Conservation (phyloP, 2,329 filamentous ascomycete genomes). For the Pseudocercospora macadamiae region DNA sequence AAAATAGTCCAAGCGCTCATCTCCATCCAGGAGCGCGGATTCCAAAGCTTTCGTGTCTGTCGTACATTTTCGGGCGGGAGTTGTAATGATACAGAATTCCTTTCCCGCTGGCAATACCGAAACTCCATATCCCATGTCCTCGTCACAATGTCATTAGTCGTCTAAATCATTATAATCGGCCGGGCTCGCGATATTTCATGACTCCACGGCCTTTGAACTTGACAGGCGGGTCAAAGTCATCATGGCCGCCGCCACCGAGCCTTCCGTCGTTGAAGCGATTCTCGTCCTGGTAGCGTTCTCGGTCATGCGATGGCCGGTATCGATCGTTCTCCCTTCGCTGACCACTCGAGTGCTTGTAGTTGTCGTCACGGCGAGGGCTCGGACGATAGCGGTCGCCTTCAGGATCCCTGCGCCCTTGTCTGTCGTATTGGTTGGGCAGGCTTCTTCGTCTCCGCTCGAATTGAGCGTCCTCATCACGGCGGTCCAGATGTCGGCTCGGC, state of each 20-base stretch:
- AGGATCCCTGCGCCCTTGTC: background rate
- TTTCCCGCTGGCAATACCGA: background rate
- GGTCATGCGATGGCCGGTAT: slow-evolving; percentile 28
- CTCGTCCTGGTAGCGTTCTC: slow-evolving; percentile 26
- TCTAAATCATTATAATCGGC: slow-evolving; percentile 20
- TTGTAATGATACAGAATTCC: background rate
- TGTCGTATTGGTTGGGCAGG: slow-evolving; percentile 41
- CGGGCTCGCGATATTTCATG: slow-evolving; percentile 43
- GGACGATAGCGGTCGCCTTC: slow-evolving; percentile 34
- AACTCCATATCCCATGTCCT: background rate
- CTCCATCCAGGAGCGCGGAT: background rate
- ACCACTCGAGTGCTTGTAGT: slow-evolving; percentile 21
- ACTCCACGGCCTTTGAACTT: slow-evolving; percentile 46
- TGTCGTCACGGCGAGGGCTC: slow-evolving; percentile 33
- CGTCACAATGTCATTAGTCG: slow-evolving; percentile 1
- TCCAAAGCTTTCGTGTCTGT: background rate
- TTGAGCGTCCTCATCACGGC: slow-evolving; percentile 26
- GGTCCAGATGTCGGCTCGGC: slow-evolving; percentile 34
- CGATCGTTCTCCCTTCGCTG: slow-evolving; percentile 27
- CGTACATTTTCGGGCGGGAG: background rate
- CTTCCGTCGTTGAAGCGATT: slow-evolving; percentile 43
- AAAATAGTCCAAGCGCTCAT: background rate
- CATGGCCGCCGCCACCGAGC: slow-evolving; percentile 26
- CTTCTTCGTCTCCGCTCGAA: slow-evolving; percentile 40
- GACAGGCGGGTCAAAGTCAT: slow-evolving; percentile 38